Percentiles rank a stretch among this genome's conserved stretches.
These are phyloP conservation scores for Syncephalis plumigaleata DNA, from an alignment of 371 early-diverging fungal genomes.

Conservation along the genomic window DNA sequence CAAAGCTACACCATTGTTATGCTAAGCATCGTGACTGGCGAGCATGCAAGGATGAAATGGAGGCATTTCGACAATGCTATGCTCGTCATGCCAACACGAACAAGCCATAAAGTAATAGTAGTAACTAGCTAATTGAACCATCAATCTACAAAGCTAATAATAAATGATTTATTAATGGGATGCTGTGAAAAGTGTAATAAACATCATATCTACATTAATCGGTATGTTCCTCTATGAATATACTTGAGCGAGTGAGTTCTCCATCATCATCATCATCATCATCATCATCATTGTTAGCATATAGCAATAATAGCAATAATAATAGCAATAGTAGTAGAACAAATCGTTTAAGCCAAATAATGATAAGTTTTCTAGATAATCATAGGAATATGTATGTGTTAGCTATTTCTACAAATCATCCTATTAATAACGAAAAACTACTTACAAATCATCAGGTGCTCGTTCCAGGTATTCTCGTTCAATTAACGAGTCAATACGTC, in stretches of 20 bases:
- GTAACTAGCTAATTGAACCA: too few relatives aligned
- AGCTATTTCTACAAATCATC: background rate
- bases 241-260: too few relatives aligned
- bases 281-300: too few relatives aligned
- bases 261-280: too few relatives aligned
- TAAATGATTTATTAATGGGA: too few relatives aligned
- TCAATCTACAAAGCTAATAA: too few relatives aligned
- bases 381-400: background rate
- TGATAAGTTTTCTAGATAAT: background rate
- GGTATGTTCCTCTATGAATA: too few relatives aligned
- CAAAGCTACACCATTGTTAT: slow-evolving; percentile 54
- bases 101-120: background rate
- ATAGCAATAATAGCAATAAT: too few relatives aligned
- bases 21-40: slow-evolving; percentile 65
- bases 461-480: slow-evolving; percentile 75
- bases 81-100: too few relatives aligned
- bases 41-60: slow-evolving; percentile 48
- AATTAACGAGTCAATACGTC: slow-evolving; percentile 62
- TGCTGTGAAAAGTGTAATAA: too few relatives aligned
- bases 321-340: too few relatives aligned
- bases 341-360: background rate
- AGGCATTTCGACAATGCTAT: slow-evolving; percentile 50
- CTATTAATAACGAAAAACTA: background rate
- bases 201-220: too few relatives aligned
- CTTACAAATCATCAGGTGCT: slow-evolving; percentile 38